Conservation (phyloP, 495 filamentous ascomycete species). For the Mytilinidion resinicola region DNA sequence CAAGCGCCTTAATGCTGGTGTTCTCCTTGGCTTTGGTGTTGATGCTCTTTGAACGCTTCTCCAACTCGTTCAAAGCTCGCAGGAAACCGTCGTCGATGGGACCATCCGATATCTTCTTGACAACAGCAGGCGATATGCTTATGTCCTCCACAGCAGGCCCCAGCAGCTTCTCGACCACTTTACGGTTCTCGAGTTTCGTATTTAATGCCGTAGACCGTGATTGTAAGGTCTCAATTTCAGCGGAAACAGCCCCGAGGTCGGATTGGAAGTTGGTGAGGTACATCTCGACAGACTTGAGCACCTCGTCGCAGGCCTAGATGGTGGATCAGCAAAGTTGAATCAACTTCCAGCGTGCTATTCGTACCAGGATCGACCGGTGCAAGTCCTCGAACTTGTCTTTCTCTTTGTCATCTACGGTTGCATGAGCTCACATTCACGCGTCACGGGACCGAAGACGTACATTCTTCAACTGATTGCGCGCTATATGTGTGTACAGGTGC, state of each 20-base stretch:
- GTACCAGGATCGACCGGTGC: constrained; percentile 66
- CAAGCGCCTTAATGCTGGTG: constrained; percentile 61
- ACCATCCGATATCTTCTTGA: constrained; percentile 78
- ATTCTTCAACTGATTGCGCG: constrained; percentile 69
- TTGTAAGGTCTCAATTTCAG: constrained; percentile 91
- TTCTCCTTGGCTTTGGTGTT: constrained; percentile 57
- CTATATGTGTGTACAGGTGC: constrained; percentile 47
- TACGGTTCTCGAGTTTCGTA: constrained; percentile 80
- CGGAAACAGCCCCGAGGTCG: constrained; percentile 83
- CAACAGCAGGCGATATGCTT: constrained; percentile 72
- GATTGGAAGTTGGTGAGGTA: constrained; percentile 89
- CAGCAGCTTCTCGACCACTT: constrained; percentile 77
- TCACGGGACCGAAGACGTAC: constrained; percentile 39
- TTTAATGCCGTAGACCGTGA: constrained; percentile 77
- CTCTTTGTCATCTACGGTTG: constrained; percentile 64
- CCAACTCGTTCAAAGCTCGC: constrained; percentile 75
- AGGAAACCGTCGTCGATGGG: constrained; percentile 88
- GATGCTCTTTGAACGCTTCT: constrained; percentile 65
- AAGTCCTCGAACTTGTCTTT: constrained; percentile 86
- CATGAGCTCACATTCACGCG: constrained; percentile 21
- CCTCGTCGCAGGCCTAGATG: constrained; percentile 70
- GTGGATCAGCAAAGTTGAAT: constrained; percentile 18
- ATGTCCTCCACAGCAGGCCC: constrained; percentile 90
- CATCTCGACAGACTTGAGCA: constrained; percentile 84
- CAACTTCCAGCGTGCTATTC: constrained; percentile 1